These are phyloP conservation scores for Coemansia sp. DNA, from an alignment of 192 early-diverging fungal species.

Conservation along the genomic window DNA sequence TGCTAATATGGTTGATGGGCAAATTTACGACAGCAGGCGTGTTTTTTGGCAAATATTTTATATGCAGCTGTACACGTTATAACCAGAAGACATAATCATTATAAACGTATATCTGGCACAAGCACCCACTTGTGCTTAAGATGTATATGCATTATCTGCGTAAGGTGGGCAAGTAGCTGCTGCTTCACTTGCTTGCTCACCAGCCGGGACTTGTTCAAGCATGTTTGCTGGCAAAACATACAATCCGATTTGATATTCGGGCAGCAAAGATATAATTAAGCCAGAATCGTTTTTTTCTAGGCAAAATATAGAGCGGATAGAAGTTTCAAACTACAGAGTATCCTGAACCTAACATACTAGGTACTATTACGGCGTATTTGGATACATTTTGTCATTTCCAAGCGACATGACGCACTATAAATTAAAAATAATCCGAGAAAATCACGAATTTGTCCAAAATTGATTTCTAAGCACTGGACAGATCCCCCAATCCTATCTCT, in stretches of 20 bases:
- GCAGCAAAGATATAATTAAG: constrained; percentile 82
- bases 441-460: too few relatives aligned
- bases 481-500: neutral
- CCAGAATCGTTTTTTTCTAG: neutral
- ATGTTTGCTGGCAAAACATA: constrained; percentile 75
- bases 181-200: constrained; percentile 71
- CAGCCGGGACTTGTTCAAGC: constrained; percentile 64
- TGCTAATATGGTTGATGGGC: too few relatives aligned
- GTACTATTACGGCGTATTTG: too few relatives aligned
- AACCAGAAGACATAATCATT: too few relatives aligned
- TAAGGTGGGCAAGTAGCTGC: constrained; percentile 86
- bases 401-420: too few relatives aligned
- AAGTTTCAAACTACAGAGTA: constrained; percentile 6
- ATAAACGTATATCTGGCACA: constrained; percentile 43
- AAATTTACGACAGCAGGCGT: too few relatives aligned
- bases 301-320: too few relatives aligned
- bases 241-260: constrained; percentile 93
- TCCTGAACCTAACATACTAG: constrained; percentile 16
- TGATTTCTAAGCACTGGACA: too few relatives aligned
- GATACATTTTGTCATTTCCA: too few relatives aligned
- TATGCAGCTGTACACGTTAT: too few relatives aligned
- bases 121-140: constrained; percentile 68
- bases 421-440: too few relatives aligned
- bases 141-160: constrained; percentile 74
- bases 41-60: too few relatives aligned